Conservation (phyloP, 1,284 basidiomycete species). For the Fomitopsis pinicola region DNA sequence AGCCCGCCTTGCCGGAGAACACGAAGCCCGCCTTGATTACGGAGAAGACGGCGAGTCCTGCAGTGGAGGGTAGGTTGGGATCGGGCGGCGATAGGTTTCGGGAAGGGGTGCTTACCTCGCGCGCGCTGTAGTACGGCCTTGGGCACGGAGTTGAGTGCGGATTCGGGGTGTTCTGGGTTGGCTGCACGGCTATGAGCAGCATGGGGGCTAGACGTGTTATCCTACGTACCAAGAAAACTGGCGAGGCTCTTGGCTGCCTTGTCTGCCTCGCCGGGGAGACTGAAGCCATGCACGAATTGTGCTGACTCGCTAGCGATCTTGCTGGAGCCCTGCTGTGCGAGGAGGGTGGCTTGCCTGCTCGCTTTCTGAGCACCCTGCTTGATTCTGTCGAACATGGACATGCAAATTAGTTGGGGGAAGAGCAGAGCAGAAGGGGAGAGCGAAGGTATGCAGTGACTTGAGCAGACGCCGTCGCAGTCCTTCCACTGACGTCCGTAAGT, state of each 20-base stretch:
- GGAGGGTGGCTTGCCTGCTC: constrained; percentile 71
- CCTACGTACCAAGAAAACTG: constrained; percentile 75
- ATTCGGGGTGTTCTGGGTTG: constrained; percentile 83
- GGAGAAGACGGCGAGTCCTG: constrained; percentile 93
- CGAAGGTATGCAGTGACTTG: not conserved
- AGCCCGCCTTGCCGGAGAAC: constrained; percentile 95
- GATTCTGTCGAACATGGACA: constrained; percentile 80
- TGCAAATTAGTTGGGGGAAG: constrained; percentile 11
- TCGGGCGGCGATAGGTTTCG: not conserved
- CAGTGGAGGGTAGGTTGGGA: not conserved
- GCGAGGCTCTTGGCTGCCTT: constrained; percentile 90
- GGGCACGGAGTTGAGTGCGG: constrained; percentile 93
- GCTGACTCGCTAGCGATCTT: constrained; percentile 69
- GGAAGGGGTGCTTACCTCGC: constrained; percentile 53
- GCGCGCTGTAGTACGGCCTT: constrained; percentile 90
- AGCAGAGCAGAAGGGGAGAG: not conserved
- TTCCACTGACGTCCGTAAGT: not conserved
- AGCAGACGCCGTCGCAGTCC: not conserved
- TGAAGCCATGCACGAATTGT: constrained; percentile 80
- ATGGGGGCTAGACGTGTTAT: not conserved
- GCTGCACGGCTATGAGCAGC: constrained; percentile 42
- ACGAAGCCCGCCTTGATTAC: constrained; percentile 94
- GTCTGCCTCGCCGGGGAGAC: constrained; percentile 82
- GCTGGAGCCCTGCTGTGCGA: constrained; percentile 60
- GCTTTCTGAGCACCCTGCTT: constrained; percentile 78